Evolutionary conservation across 768 basidiomycete species (phyloP).

Genomic region (Asterophora lycoperdoides): DNA sequence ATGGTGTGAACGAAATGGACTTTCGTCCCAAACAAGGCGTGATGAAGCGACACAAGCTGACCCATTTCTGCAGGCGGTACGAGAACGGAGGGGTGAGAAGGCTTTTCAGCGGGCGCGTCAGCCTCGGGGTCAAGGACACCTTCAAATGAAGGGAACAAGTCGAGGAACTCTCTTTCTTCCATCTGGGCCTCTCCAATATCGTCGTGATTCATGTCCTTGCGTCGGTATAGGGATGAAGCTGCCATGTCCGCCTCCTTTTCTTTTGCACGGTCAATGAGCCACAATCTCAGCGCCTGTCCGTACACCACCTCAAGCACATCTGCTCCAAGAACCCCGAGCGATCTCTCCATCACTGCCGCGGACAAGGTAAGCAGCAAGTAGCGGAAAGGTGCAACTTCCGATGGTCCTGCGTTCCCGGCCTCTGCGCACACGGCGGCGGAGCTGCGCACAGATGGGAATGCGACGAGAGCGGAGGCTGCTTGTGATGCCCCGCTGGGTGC

Average conservation of each 20-base stretch:
- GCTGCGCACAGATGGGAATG: conserved; percentile 53
- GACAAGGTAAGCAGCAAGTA: conserved; percentile 46
- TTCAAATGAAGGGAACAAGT: conserved; percentile 84
- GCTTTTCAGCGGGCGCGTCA: conserved; percentile 8
- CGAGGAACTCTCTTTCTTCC: conserved; percentile 80
- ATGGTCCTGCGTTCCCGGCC: conserved; percentile 22
- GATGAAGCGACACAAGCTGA: conserved; percentile 46
- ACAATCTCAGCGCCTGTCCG: conserved; percentile 71
- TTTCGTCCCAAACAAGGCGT: conserved; percentile 32
- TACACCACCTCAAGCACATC: conserved; percentile 47
- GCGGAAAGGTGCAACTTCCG: conserved; percentile 32
- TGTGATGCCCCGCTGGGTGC: conserved; percentile 19
- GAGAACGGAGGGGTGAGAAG: conserved; percentile 17
- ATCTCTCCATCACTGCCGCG: conserved; percentile 40
- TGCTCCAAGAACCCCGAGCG: conserved; percentile 36
- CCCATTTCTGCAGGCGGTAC: conserved; percentile 32
- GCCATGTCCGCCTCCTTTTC: conserved; percentile 60
- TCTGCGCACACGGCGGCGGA: conserved; percentile 31
- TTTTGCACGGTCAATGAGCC: conserved; percentile 76
- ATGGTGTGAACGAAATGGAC: conserved; percentile 1
- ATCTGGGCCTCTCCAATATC: conserved; percentile 63
- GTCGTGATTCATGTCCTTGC: conserved; percentile 47
- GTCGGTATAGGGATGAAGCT: conserved; percentile 74
- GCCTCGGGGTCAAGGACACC: conserved; percentile 41
- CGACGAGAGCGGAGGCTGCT: conserved; percentile 34